Percentiles rank a stretch among this genome's conserved stretches.
Evolutionary conservation across 768 basidiomycete genomes (phyloP).

Genomic region (Crepidotus variabilis): DNA sequence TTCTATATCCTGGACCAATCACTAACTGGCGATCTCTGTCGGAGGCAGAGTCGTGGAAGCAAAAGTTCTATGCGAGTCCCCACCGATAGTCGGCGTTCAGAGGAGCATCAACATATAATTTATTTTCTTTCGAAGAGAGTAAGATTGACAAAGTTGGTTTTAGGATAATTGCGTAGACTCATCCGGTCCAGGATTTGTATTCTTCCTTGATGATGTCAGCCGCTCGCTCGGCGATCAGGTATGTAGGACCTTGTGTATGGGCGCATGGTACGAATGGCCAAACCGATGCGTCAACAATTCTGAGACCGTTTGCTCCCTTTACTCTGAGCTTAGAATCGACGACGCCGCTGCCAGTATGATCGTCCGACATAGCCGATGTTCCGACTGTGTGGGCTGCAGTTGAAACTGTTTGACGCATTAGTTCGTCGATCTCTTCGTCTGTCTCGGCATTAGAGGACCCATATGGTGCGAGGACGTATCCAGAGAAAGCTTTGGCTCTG

Average conservation of each 20-base stretch:
- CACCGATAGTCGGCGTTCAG: no score
- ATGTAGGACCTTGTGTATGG: conserved; percentile 8
- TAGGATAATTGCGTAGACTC: no score
- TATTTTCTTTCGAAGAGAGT: no score
- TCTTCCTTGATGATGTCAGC: conserved; percentile 3
- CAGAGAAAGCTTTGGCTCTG: conserved; percentile 20
- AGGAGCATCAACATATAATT: no score
- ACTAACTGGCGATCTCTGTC: no score
- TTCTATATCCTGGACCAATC: no score
- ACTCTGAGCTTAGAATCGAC: conserved; percentile 34
- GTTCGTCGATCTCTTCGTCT: conserved; percentile 23
- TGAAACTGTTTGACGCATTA: conserved; percentile 14
- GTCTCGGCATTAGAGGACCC: conserved; percentile 15
- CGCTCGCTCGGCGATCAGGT: conserved; percentile 1
- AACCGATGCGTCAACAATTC: conserved; percentile 38
- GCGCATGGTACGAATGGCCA: conserved; percentile 20
- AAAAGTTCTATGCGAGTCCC: no score
- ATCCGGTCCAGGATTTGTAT: no score
- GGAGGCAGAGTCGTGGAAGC: no score
- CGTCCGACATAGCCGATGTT: conserved; percentile 29
- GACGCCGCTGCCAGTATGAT: conserved; percentile 25
- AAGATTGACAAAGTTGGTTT: no score
- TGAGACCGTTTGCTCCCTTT: conserved; percentile 31
- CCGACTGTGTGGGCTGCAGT: conserved; percentile 29
- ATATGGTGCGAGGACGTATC: conserved; percentile 22